Evolutionary conservation across 2,329 filamentous ascomycete species (phyloP).

Genomic region (Penicillium sclerotigenum): DNA sequence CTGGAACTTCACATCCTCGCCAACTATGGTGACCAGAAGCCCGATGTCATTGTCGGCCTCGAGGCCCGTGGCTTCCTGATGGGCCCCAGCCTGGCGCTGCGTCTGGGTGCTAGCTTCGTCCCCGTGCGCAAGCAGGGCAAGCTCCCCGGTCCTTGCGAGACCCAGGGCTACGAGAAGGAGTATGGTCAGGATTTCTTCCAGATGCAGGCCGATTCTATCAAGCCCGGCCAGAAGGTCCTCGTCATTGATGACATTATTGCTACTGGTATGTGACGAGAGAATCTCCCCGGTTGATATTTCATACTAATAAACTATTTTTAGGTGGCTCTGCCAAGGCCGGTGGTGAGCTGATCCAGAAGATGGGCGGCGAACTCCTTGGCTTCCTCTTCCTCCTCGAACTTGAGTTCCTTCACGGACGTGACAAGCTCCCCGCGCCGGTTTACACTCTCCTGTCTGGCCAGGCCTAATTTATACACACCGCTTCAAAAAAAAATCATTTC

Average conservation of each 20-base stretch:
- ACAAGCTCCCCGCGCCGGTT: constrained; percentile 81
- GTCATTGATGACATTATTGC: constrained; percentile 98
- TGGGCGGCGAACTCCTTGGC: constrained; percentile 80
- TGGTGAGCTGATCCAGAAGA: constrained; percentile 77
- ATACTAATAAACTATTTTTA: constrained; percentile 37
- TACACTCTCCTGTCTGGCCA: constrained; percentile 75
- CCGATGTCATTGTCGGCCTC: constrained; percentile 88
- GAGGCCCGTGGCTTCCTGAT: constrained; percentile 96
- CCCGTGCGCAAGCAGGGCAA: constrained; percentile 95
- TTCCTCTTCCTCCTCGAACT: constrained; percentile 97
- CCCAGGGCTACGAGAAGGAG: constrained; percentile 87
- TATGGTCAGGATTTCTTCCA: constrained; percentile 95
- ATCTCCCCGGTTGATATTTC: background rate
- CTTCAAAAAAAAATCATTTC: constrained; percentile 8
- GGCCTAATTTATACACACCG: constrained; percentile 28
- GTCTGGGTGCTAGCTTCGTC: constrained; percentile 80
- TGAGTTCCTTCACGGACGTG: constrained; percentile 84
- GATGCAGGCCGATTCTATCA: constrained; percentile 84
- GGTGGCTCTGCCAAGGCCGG: constrained; percentile 89
- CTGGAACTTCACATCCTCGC: constrained; percentile 78
- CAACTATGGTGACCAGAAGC: constrained; percentile 60
- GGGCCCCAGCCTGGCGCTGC: constrained; percentile 81
- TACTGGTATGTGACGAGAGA: constrained; percentile 64
- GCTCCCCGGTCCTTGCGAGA: constrained; percentile 83
- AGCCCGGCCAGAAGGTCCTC: constrained; percentile 81